These are phyloP conservation scores for Barnettozyma salicaria DNA, from an alignment of 805 yeast genomes.

Conservation along the genomic window DNA sequence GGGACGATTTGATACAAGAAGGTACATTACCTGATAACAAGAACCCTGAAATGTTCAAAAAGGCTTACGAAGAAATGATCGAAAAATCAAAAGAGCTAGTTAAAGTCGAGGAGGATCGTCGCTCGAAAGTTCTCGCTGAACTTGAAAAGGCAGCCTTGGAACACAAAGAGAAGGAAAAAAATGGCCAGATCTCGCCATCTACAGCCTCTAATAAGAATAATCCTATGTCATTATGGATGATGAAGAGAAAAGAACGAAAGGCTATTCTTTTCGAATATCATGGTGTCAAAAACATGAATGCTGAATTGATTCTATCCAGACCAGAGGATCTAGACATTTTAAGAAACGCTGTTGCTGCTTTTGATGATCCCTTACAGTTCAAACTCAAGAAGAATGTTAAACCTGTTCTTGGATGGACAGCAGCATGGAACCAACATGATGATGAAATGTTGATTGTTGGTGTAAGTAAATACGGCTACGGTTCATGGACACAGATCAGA, in stretches of 20 bases:
- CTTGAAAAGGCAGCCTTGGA: slow-evolving; percentile 56
- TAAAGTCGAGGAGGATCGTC: slow-evolving; percentile 57
- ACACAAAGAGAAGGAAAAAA: slow-evolving; percentile 40
- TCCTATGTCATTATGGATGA: slow-evolving; percentile 48
- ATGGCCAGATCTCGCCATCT: slow-evolving; percentile 27
- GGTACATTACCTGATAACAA: slow-evolving; percentile 83
- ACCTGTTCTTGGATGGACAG: slow-evolving; percentile 85
- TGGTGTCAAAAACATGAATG: slow-evolving; percentile 84
- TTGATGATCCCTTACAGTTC: slow-evolving; percentile 59
- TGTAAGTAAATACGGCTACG: slow-evolving; percentile 88
- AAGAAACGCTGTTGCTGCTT: slow-evolving; percentile 43
- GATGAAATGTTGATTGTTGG: slow-evolving; percentile 88
- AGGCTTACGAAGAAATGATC: slow-evolving; percentile 68
- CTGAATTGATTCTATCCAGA: slow-evolving; percentile 77
- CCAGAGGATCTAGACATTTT: slow-evolving; percentile 78
- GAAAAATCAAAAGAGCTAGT: slow-evolving; percentile 55
- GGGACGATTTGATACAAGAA: slow-evolving; percentile 85
- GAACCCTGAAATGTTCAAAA: slow-evolving; percentile 70
- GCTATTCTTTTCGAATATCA: slow-evolving; percentile 85
- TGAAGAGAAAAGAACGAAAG: slow-evolving; percentile 76
- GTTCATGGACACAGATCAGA: slow-evolving; percentile 89
- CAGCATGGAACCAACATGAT: slow-evolving; percentile 77
- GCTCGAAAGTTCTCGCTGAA: slow-evolving; percentile 47
- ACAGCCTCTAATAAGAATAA: slow-evolving; percentile 29
- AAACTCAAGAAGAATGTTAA: slow-evolving; percentile 59